phyloP scores from a whole-genome alignment of 257 asterid genomes.

The Voacanga thouarsii region DNA sequence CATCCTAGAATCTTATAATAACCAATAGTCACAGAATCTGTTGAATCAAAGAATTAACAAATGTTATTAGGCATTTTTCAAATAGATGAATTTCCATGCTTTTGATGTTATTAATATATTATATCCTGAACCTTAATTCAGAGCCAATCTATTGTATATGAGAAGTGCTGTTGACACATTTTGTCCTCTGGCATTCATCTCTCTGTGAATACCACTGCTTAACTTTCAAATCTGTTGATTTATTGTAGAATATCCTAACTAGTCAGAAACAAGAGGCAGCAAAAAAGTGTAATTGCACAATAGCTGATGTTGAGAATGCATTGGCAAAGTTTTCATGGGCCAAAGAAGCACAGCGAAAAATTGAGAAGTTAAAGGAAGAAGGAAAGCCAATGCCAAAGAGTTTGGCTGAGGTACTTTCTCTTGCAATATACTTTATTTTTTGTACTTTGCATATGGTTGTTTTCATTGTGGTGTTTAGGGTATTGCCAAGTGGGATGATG shows the following conservation, averaged over 20 bases:
- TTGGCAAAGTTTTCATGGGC: conserved; percentile 88
- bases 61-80: neutral
- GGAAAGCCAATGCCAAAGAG: conserved; percentile 91
- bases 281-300: conserved; percentile 67
- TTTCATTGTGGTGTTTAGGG: neutral
- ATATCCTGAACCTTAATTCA: neutral
- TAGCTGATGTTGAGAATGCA: conserved; percentile 64
- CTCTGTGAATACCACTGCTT: neutral
- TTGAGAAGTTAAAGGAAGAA: conserved; percentile 64
- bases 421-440: conserved; percentile 1
- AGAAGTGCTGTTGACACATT: neutral
- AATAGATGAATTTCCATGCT: conserved; percentile 2
- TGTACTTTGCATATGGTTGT: neutral
- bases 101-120: neutral
- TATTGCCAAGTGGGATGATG: neutral
- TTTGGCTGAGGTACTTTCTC: conserved; percentile 64
- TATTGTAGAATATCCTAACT: conserved; percentile 53
- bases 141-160: neutral
- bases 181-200: neutral
- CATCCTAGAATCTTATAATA: neutral
- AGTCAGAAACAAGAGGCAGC: conserved; percentile 72
- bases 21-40: neutral
- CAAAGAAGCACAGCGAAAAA: conserved; percentile 67
- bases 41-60: neutral
- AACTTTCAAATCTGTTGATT: neutral